Evolutionary conservation across 129 eudicot species (phyloP).

Genomic region (Lonicera japonica): DNA sequence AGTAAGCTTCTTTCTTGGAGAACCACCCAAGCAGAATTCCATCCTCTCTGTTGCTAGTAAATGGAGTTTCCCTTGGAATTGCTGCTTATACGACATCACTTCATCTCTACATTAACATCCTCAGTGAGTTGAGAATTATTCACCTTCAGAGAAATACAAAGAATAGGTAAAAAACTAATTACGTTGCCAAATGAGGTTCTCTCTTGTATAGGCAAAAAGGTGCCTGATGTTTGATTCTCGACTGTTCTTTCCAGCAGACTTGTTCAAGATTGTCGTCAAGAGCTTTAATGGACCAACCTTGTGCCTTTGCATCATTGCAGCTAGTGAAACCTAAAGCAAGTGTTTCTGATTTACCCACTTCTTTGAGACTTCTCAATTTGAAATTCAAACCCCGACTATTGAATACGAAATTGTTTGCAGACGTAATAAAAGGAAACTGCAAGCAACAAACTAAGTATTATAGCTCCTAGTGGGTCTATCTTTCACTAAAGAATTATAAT

Average conservation of each 20-base stretch:
- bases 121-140: not conserved
- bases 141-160: not conserved
- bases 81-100: constrained; percentile 19
- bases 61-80: constrained; percentile 42
- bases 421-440: constrained; percentile 61
- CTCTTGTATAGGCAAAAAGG: constrained; percentile 79
- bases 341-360: constrained; percentile 14
- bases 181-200: constrained; percentile 41
- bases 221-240: constrained; percentile 21
- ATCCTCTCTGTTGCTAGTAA: constrained; percentile 30
- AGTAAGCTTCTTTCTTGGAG: constrained; percentile 51
- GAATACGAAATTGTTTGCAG: constrained; percentile 2
- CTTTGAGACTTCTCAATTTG: constrained; percentile 22
- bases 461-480: not conserved
- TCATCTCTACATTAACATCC: constrained; percentile 44
- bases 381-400: constrained; percentile 12
- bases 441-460: constrained; percentile 6
- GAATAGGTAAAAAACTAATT: constrained; percentile 17
- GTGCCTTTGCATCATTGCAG: constrained; percentile 58
- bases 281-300: constrained; percentile 58
- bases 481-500: not conserved
- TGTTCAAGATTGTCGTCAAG: constrained; percentile 44
- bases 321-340: constrained; percentile 38
- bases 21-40: constrained; percentile 64
- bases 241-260: constrained; percentile 69